These are phyloP conservation scores for Nematocida major DNA, from an alignment of 371 early-diverging fungal species.

Conservation along the genomic window DNA sequence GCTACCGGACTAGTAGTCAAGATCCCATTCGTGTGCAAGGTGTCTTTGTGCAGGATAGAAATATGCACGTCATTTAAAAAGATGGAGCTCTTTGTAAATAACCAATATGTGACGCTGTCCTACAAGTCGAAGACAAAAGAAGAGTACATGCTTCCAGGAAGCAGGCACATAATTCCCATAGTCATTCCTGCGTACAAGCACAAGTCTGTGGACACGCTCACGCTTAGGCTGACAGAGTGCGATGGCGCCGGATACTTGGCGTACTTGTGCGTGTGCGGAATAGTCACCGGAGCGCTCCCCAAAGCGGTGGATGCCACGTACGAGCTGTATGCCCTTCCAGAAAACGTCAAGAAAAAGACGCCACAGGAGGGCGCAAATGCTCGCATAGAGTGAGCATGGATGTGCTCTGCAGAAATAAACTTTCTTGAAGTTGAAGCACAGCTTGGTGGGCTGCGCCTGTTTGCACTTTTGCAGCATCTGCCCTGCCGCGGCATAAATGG, in stretches of 20 bases:
- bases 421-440: too few species aligned
- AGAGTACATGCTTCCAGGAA: slow-evolving; percentile 13
- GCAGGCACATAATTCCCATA: slow-evolving; percentile 24
- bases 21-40: slow-evolving; percentile 38
- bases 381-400: too few species aligned
- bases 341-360: neutral
- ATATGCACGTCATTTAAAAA: slow-evolving; percentile 18
- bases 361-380: neutral
- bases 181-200: slow-evolving; percentile 25
- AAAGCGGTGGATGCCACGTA: slow-evolving; percentile 38
- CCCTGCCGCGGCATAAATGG: too few species aligned
- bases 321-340: slow-evolving; percentile 33
- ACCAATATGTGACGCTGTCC: slow-evolving; percentile 13
- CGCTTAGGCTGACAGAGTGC: neutral
- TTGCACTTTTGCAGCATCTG: too few species aligned
- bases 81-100: slow-evolving; percentile 20
- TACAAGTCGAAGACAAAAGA: neutral
- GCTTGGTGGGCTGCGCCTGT: too few species aligned
- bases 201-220: slow-evolving; percentile 38
- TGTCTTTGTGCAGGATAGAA: slow-evolving; percentile 22
- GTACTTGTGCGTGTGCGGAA: slow-evolving; percentile 33
- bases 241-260: neutral
- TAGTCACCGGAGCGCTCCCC: slow-evolving; percentile 6
- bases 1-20: slow-evolving; percentile 11
- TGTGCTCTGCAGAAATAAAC: too few species aligned